Evolutionary conservation across 164 flowering plant genomes (phyloP), one percentile per base, ranked within the genome.

Genomic region (Buxus sempervirens): DNA sequence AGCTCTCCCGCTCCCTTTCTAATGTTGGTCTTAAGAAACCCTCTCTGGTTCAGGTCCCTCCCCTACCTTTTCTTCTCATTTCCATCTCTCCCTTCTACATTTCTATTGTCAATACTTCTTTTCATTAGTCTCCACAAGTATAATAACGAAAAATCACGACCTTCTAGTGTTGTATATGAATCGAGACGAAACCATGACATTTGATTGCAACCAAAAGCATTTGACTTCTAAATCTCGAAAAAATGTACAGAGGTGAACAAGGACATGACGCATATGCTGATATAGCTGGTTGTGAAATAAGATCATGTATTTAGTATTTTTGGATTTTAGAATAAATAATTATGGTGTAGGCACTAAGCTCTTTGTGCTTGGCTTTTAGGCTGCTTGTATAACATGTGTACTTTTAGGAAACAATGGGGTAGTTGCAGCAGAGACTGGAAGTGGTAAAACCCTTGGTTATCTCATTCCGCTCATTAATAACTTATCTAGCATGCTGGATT

Each of bases 341-440:
- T 1, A 5, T 45, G 18, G 5, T 45, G 12, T 45, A 56, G 59
- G 15, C 1, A 56, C 24, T 56, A 5, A 18, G 20, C 13, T 53
- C 9, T 36, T 9, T 22, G 41, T 25, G 38, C 67, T 36, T 67
- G 70, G 48, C 45, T 70, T 73, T 61, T 80, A 95, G 99, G 99
- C 97, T 60, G 85, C 89, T 24, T 80, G 86, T 63, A 74, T 92
- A 70, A 95, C 94, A 2, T 54, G 75, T 24, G 79, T 95, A 74
- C 81, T 86, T 14, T 82, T 96, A 20, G 96, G 91, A 42, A 83
- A 78, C 54, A 97, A 95, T 79, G 91, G 85, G 23, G 85, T 92
- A 57, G 78, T 95, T 70, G 99, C 99, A 53, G 98, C 99, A 16
- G 99, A 95, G 86, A 95, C 99, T 54, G 99, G 99, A 53, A 95